Conservation (phyloP, 805 yeast genomes). For the Spathaspora gorwiae region DNA sequence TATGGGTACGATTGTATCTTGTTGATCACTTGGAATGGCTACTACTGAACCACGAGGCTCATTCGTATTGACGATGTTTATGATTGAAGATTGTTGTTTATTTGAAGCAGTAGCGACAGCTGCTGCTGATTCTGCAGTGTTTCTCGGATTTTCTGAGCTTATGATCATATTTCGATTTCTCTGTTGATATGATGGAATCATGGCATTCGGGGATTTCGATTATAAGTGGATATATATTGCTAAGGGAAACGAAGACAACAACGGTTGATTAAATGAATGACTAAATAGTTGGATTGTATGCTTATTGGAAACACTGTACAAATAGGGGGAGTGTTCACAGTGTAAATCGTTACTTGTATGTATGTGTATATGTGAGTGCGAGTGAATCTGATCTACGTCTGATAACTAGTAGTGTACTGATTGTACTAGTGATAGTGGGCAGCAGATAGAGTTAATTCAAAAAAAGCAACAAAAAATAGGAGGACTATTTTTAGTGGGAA, state of each 20-base stretch:
- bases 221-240: neutral
- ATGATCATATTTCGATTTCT: neutral
- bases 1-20: neutral
- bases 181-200: neutral
- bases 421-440: no score
- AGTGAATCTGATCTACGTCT: no score
- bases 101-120: neutral
- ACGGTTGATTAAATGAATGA: neutral
- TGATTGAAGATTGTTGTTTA: neutral
- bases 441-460: no score
- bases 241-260: neutral
- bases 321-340: neutral
- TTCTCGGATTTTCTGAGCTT: neutral
- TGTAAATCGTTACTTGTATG: neutral
- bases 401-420: no score
- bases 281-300: conserved; percentile 1
- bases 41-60: conserved; percentile 1
- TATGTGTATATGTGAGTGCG: no score
- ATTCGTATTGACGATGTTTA: neutral
- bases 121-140: neutral
- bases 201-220: neutral
- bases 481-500: no score
- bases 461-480: no score
- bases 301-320: neutral
- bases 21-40: neutral